Evolutionary conservation across 495 filamentous ascomycete genomes (phyloP).

Genomic region (Hypoxylon fragiforme): DNA sequence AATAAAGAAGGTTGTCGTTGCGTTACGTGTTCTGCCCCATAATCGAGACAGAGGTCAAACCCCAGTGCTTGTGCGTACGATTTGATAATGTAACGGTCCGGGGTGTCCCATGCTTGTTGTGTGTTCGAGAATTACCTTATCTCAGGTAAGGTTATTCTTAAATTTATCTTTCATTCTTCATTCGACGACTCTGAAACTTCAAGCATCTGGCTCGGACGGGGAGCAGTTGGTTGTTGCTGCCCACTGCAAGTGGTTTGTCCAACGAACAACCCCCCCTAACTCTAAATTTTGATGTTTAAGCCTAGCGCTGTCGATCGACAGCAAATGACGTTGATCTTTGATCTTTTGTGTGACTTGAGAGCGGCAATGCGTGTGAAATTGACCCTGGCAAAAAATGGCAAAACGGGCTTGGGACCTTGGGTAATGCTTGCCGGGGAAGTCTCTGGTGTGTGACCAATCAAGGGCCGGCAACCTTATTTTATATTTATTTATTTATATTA

Average conservation of each 20-base stretch:
- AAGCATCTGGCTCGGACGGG: neutral
- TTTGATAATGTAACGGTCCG: neutral
- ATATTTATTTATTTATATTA: too few species aligned
- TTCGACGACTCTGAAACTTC: neutral
- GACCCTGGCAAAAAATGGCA: too few species aligned
- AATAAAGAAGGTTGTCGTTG: too few species aligned
- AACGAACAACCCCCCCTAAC: too few species aligned
- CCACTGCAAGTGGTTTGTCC: too few species aligned
- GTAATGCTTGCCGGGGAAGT: too few species aligned
- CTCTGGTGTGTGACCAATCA: too few species aligned
- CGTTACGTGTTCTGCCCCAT: constrained; percentile 19
- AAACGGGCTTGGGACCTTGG: too few species aligned
- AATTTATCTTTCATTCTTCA: neutral
- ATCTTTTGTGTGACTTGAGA: too few species aligned
- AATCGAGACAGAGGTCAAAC: constrained; percentile 32
- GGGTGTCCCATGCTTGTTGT: neutral
- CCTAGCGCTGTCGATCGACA: constrained; percentile 18
- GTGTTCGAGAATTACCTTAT: constrained; percentile 23
- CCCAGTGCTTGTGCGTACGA: constrained; percentile 24
- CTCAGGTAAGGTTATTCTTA: constrained; percentile 17
- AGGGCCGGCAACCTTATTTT: too few species aligned
- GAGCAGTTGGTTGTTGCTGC: too few species aligned
- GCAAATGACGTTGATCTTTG: constrained; percentile 21
- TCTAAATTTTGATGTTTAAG: constrained; percentile 22
- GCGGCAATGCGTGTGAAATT: too few species aligned